Conservation (phyloP, 1,284 basidiomycete species). For the Moniliella sp. region DNA sequence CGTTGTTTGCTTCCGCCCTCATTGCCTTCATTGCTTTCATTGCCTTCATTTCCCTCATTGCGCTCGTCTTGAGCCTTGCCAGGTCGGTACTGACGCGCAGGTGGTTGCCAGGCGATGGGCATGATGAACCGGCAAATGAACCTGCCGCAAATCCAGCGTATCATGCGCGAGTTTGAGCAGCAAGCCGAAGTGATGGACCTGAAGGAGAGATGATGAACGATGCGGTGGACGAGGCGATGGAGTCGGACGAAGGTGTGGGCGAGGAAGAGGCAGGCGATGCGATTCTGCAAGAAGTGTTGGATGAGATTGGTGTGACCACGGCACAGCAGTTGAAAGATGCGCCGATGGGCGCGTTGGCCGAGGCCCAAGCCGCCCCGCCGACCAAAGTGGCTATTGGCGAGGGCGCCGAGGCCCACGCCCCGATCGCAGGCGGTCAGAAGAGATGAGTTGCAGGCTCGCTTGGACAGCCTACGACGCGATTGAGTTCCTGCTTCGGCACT, state of each 20-base stretch:
- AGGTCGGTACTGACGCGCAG: no score
- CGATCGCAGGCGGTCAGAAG: constrained; percentile 2
- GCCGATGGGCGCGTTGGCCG: constrained; percentile 11
- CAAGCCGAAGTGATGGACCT: constrained; percentile 97
- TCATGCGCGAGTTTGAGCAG: constrained; percentile 93
- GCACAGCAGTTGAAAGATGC: constrained; percentile 47
- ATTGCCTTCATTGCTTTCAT: constrained; percentile 1
- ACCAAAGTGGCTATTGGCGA: constrained; percentile 25
- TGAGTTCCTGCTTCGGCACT: no score
- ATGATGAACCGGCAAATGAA: constrained; percentile 92
- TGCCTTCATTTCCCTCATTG: constrained; percentile 1
- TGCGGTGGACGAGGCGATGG: constrained; percentile 93
- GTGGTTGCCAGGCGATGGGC: constrained; percentile 58
- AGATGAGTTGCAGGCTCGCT: constrained; percentile 24
- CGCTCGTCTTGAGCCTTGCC: background rate
- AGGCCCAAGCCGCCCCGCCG: constrained; percentile 12
- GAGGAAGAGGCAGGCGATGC: constrained; percentile 81
- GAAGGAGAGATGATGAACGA: constrained; percentile 99
- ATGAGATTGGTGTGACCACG: constrained; percentile 82
- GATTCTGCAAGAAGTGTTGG: constrained; percentile 82
- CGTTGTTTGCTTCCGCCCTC: constrained; percentile 24
- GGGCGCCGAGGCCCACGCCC: constrained; percentile 3
- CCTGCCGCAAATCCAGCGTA: constrained; percentile 74
- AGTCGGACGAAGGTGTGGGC: constrained; percentile 51
- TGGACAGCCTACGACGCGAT: constrained; percentile 23